Conservation (phyloP, 2,329 filamentous ascomycete genomes). For the Neobulgaria alba region DNA sequence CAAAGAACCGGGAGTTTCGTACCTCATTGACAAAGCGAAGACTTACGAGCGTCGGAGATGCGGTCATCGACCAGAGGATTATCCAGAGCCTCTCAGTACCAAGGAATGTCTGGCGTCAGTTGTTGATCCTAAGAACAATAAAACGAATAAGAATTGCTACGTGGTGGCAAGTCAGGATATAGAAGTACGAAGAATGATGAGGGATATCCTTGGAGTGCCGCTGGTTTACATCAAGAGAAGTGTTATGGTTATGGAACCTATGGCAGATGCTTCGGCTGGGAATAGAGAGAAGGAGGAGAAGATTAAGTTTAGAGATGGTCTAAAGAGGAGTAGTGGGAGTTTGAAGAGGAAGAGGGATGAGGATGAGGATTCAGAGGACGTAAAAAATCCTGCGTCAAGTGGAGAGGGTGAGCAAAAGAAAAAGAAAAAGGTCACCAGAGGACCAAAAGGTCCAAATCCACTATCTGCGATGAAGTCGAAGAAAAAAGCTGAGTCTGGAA, state of each 20-base stretch:
- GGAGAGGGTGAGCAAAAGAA: constrained; percentile 24
- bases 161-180: constrained; percentile 67
- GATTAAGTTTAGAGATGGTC: constrained; percentile 63
- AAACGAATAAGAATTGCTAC: constrained; percentile 70
- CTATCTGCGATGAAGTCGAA: constrained; percentile 62
- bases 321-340: constrained; percentile 41
- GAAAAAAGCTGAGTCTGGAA: constrained; percentile 31
- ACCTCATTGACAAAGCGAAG: constrained; percentile 64
- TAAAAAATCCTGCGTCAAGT: constrained; percentile 1
- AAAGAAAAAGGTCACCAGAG: constrained; percentile 50
- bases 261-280: constrained; percentile 58
- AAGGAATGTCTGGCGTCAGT: constrained; percentile 65
- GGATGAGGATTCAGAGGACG: constrained; percentile 17
- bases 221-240: constrained; percentile 71
- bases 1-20: constrained; percentile 40
- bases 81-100: constrained; percentile 60
- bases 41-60: constrained; percentile 67
- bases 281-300: constrained; percentile 61
- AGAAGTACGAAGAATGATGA: constrained; percentile 53
- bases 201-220: constrained; percentile 62
- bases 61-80: constrained; percentile 64
- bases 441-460: constrained; percentile 63
- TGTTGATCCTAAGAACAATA: constrained; percentile 66
- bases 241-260: constrained; percentile 72
- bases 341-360: constrained; percentile 30